Conservation (phyloP, 108 stramenopile genomes). For the Craspedostauros australis region DNA sequence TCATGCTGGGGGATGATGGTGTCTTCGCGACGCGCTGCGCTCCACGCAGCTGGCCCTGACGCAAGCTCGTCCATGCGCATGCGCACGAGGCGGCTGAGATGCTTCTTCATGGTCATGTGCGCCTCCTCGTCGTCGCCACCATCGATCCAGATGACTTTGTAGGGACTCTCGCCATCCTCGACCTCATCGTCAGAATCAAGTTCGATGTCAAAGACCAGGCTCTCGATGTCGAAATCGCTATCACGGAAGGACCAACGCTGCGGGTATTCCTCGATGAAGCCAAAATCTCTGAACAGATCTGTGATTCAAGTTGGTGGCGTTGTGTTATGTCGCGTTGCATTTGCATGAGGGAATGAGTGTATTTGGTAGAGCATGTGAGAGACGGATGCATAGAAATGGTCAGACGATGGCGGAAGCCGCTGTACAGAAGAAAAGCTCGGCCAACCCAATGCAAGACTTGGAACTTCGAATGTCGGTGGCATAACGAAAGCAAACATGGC, state of each 20-base stretch:
- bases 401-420: neutral
- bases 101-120: too few relatives aligned
- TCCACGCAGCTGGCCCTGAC: too few relatives aligned
- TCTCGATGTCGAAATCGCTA: too few relatives aligned
- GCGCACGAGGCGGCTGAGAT: too few relatives aligned
- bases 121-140: too few relatives aligned
- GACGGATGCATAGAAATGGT: slow-evolving; percentile 1
- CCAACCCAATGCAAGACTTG: neutral
- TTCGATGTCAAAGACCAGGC: neutral
- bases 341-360: too few relatives aligned
- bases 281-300: slow-evolving; percentile 42
- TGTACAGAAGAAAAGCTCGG: neutral
- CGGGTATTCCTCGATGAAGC: slow-evolving; percentile 31
- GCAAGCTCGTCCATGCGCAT: too few relatives aligned
- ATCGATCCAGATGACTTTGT: neutral
- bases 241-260: slow-evolving; percentile 27
- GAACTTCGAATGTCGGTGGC: neutral
- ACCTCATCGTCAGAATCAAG: slow-evolving; percentile 5
- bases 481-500: neutral
- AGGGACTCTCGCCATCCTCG: neutral
- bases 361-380: too few relatives aligned
- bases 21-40: too few relatives aligned
- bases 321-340: too few relatives aligned
- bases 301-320: too few relatives aligned
- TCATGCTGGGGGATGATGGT: slow-evolving; percentile 23